These are phyloP conservation scores for Mimosa pudica DNA, from an alignment of 306 rosid genomes.

Conservation along the genomic window DNA sequence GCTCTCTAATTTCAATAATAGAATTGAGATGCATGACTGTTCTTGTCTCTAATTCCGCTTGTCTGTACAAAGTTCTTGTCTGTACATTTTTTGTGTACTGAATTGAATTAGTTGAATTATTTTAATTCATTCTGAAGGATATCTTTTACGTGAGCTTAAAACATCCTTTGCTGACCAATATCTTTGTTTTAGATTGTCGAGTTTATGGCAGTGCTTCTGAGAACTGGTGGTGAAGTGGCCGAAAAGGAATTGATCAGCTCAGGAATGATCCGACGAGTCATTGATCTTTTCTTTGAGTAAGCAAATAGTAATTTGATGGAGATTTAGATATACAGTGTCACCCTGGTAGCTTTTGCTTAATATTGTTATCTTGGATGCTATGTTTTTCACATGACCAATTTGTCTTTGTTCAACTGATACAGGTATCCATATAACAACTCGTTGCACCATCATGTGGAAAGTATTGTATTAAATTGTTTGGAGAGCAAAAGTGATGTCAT, in stretches of 20 bases:
- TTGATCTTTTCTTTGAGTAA: slow-evolving; percentile 98
- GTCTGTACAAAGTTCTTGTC: slow-evolving; percentile 3
- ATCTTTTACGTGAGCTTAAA: slow-evolving; percentile 22
- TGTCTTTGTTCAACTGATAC: slow-evolving; percentile 38
- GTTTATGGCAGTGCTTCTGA: slow-evolving; percentile 87
- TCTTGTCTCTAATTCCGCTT: too few relatives aligned
- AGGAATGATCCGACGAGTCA: slow-evolving; percentile 80
- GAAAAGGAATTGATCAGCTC: slow-evolving; percentile 90
- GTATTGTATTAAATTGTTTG: slow-evolving; percentile 74
- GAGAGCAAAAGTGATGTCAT: slow-evolving; percentile 78
- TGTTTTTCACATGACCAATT: neutral
- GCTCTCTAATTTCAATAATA: slow-evolving; percentile 27
- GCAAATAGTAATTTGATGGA: slow-evolving; percentile 33
- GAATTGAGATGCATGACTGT: slow-evolving; percentile 20
- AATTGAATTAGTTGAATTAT: neutral
- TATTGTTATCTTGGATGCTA: slow-evolving; percentile 16
- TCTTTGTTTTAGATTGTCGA: slow-evolving; percentile 75
- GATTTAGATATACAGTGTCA: slow-evolving; percentile 15
- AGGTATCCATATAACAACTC: slow-evolving; percentile 90
- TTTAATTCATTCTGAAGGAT: slow-evolving; percentile 6
- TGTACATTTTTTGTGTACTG: slow-evolving; percentile 5
- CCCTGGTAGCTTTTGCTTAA: slow-evolving; percentile 19
- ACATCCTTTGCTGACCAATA: slow-evolving; percentile 23
- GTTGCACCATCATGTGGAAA: slow-evolving; percentile 88
- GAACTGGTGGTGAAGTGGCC: slow-evolving; percentile 76